Evolutionary conservation across 2,329 filamentous ascomycete genomes (phyloP).

Genomic region (Aspergillus costaricaensis): DNA sequence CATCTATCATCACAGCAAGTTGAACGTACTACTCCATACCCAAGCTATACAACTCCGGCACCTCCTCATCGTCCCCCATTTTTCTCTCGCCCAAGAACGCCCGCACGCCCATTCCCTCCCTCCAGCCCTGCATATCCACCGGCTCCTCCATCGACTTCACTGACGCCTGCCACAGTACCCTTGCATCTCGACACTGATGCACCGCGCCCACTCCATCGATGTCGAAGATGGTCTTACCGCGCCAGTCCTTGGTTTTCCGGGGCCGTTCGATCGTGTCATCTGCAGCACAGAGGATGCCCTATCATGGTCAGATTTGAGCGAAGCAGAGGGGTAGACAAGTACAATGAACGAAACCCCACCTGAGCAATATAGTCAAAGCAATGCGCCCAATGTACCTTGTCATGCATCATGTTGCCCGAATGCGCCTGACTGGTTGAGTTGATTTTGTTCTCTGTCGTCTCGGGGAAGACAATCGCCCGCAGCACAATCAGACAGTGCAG

Average conservation of each 20-base stretch:
- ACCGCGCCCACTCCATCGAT: slow-evolving; percentile 14
- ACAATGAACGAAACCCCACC: slow-evolving; percentile 7
- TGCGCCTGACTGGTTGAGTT: slow-evolving; percentile 8
- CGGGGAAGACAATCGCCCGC: slow-evolving; percentile 13
- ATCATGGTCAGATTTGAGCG: not conserved
- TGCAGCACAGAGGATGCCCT: slow-evolving; percentile 17
- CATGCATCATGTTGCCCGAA: not conserved
- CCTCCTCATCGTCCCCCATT: not conserved
- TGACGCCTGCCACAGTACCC: slow-evolving; percentile 16
- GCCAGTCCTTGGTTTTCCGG: not conserved
- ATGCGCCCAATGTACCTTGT: slow-evolving; percentile 19
- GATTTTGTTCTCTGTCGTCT: slow-evolving; percentile 5
- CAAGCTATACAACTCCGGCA: not conserved
- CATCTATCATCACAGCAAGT: too few relatives aligned
- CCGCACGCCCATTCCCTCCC: slow-evolving; percentile 6
- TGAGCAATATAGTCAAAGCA: slow-evolving; percentile 24
- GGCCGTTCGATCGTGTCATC: slow-evolving; percentile 20
- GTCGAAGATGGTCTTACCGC: slow-evolving; percentile 6
- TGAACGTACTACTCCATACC: not conserved
- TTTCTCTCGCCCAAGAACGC: slow-evolving; percentile 8
- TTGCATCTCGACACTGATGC: slow-evolving; percentile 18
- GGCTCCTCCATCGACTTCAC: not conserved
- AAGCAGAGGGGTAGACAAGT: not conserved
- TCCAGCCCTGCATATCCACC: slow-evolving; percentile 12
- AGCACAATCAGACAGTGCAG: slow-evolving; percentile 18